Evolutionary conservation across 768 basidiomycete genomes (phyloP).

Genomic region (Leccinum subgranulosum): DNA sequence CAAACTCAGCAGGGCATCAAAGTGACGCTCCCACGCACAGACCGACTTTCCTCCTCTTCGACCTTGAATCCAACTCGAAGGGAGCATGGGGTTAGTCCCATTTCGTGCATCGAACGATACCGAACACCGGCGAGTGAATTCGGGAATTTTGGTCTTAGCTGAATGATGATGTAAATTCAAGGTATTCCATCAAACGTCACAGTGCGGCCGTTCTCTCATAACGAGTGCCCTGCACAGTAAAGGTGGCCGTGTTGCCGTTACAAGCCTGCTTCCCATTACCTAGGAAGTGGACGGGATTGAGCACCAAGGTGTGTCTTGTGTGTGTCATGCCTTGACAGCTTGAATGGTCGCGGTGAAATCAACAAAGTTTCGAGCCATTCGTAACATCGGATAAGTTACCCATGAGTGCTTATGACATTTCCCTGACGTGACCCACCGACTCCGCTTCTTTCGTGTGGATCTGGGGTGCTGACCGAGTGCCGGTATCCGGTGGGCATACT

Average conservation of each 20-base stretch:
- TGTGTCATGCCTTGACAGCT: neutral
- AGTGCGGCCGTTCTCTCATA: neutral
- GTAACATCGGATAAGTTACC: neutral
- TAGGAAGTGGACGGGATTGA: neutral
- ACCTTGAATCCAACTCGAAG: neutral
- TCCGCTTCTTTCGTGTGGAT: neutral
- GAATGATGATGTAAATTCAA: neutral
- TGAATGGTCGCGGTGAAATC: neutral
- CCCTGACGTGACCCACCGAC: neutral
- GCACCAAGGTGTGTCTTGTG: neutral
- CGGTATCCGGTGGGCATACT: neutral
- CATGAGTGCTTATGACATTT: neutral
- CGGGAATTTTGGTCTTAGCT: neutral
- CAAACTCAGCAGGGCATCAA: conserved; percentile 39
- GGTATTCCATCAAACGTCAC: neutral
- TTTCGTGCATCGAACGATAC: neutral
- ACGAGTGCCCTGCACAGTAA: neutral
- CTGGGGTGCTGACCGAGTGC: neutral
- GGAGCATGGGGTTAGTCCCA: neutral
- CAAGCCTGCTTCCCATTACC: neutral
- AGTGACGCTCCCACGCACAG: conserved; percentile 44
- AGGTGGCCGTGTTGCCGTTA: neutral
- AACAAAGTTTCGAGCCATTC: neutral
- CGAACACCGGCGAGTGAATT: neutral
- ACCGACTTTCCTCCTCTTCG: conserved; percentile 23